These are phyloP conservation scores for Sugiyamaella castrensis DNA, from an alignment of 1,139 yeast species.

Conservation along the genomic window DNA sequence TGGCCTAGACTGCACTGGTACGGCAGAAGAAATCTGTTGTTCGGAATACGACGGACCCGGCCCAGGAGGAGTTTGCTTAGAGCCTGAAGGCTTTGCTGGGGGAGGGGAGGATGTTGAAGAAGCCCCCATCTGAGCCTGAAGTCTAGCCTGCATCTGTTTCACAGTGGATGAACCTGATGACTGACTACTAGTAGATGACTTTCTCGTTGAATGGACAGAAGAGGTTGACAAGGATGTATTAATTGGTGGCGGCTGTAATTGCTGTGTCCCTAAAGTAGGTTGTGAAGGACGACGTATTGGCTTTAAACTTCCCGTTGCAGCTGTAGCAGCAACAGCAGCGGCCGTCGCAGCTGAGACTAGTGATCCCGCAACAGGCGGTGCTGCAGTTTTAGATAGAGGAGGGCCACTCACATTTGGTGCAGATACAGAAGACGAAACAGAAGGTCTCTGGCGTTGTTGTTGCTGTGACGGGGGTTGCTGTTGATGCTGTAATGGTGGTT, in stretches of 20 bases:
- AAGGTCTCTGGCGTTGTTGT: background rate
- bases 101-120: slow-evolving; percentile 1
- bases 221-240: background rate
- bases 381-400: too few species aligned
- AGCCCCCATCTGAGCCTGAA: slow-evolving; percentile 4
- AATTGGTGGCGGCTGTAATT: background rate
- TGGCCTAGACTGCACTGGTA: background rate
- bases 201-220: slow-evolving; percentile 1
- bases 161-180: slow-evolving; percentile 11
- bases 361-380: background rate
- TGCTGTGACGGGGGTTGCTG: background rate
- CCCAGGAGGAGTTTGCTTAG: background rate
- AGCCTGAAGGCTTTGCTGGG: background rate
- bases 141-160: slow-evolving; percentile 7
- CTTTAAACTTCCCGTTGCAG: slow-evolving; percentile 7
- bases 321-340: slow-evolving; percentile 10
- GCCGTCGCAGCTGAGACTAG: slow-evolving; percentile 1
- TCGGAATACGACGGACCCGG: background rate
- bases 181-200: slow-evolving; percentile 5
- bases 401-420: too few species aligned
- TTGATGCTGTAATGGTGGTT: slow-evolving; percentile 15
- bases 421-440: too few species aligned
- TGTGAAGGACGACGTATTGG: too few species aligned
- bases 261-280: too few species aligned
- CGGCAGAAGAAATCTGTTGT: background rate